Evolutionary conservation across 2,329 filamentous ascomycete species (phyloP), one percentile per base, ranked within the genome.

Genomic region (Incumbomyces lentus): DNA sequence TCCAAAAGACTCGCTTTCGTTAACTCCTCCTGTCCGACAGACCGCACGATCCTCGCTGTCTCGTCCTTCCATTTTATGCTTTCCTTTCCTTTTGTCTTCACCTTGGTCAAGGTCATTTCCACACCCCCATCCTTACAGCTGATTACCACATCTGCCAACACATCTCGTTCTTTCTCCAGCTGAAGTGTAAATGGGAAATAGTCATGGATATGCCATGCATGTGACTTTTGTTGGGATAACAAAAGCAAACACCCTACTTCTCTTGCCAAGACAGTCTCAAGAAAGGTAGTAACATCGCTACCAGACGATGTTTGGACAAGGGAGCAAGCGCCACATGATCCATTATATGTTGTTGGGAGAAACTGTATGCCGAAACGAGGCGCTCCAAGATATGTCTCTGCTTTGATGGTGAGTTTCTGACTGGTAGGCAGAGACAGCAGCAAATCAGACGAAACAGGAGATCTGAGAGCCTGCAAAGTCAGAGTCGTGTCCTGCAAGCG

Each of bases 311-410:
- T 45, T 16, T 36, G 30, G 30, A 17, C 22, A 12, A 19, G 31
- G 3, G 19, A 36, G 8, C 32, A 17, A 26, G 33, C 8, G 13
- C 33, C 42, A 16, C 42, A 37, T 10, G 19, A n/a, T 31, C 34
- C 18, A 3, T 36, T 6, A 13, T 45, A 45, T 18, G 10, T 17
- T 14, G 19, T 37, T 14, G 42, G 17, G 22, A n/a, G 29, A 22
- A 51, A 57, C 32, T 47, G 45, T 31, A 50, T 52, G 13, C 55
- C 55, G 40, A 51, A 52, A 10, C 52, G 41, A 32, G 55, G 52
- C 13, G 51, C 47, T 12, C 48, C 52, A 14, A 57, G 47, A 18
- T 50, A 51, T 12, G 53, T 55, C 12, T 49, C 50, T 4, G 53
- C 36, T 11, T 47, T 48, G 33, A 57, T 40, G 32, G 40, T 37